phyloP scores from a whole-genome alignment of 2,329 filamentous ascomycete genomes.

The Tolypocladium cylindrosporum region DNA sequence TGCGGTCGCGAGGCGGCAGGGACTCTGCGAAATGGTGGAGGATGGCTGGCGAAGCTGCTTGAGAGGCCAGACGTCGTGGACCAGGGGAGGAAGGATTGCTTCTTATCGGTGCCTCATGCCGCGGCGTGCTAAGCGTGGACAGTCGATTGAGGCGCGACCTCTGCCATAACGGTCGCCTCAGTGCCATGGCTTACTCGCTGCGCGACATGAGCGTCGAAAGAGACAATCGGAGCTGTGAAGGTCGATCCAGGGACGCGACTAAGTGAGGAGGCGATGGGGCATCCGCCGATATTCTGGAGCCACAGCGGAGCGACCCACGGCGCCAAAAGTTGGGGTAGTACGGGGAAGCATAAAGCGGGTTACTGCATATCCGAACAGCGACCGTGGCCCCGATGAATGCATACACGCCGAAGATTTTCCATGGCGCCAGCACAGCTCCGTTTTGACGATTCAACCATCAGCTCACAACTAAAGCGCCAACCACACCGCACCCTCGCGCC shows the following conservation, averaged over 20 bases:
- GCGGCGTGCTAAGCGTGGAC: conserved; percentile 8
- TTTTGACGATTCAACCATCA: conserved; percentile 3
- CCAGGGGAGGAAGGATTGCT: conserved; percentile 12
- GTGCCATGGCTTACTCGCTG: conserved; percentile 15
- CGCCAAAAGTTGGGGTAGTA: conserved; percentile 4
- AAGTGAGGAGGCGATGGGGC: background rate
- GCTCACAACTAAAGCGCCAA: background rate
- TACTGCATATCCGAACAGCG: conserved; percentile 1
- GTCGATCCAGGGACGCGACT: background rate
- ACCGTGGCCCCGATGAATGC: background rate
- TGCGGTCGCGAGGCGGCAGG: conserved; percentile 4
- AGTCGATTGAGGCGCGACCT: conserved; percentile 12
- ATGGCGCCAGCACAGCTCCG: conserved; percentile 1
- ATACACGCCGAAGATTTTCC: conserved; percentile 11
- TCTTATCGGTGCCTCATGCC: conserved; percentile 12
- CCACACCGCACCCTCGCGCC: background rate
- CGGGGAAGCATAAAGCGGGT: background rate
- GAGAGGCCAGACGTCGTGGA: conserved; percentile 15
- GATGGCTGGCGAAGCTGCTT: conserved; percentile 2
- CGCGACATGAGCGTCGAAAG: background rate
- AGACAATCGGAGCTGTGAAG: background rate
- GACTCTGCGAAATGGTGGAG: conserved; percentile 5
- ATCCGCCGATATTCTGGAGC: background rate
- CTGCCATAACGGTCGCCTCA: conserved; percentile 14
- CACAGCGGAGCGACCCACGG: conserved; percentile 1